Conservation (phyloP, 192 early-diverging fungal species). For the Thoreauomyces humboldtii region DNA sequence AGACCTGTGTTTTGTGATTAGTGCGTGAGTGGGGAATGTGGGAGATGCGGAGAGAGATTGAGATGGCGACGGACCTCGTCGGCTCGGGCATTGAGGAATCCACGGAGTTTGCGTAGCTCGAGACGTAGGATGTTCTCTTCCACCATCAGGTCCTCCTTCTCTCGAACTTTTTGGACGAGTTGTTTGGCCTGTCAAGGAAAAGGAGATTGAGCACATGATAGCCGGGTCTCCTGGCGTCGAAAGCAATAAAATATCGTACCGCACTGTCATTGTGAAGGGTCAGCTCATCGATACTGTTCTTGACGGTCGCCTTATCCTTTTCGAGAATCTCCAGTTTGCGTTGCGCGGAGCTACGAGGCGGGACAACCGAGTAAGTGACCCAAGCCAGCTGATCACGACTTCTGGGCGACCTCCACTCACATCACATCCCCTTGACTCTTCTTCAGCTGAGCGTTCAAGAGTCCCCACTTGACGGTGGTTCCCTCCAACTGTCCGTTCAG, state of each 20-base stretch:
- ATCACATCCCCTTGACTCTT: conserved; percentile 58
- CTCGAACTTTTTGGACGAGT: conserved; percentile 44
- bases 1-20: conserved; percentile 32
- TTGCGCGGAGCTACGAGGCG: conserved; percentile 26
- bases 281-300: conserved; percentile 51
- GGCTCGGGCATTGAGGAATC: conserved; percentile 50
- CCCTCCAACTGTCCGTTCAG: conserved; percentile 46
- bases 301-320: conserved; percentile 44
- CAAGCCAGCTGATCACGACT: background rate
- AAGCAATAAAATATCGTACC: conserved; percentile 18
- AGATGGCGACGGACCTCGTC: conserved; percentile 40
- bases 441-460: conserved; percentile 57
- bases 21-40: background rate
- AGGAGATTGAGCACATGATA: background rate
- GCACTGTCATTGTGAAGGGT: conserved; percentile 61
- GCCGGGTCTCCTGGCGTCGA: background rate
- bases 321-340: conserved; percentile 44
- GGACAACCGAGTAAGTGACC: background rate
- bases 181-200: conserved; percentile 41
- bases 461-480: conserved; percentile 35
- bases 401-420: conserved; percentile 16
- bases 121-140: conserved; percentile 60
- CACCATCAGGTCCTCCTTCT: conserved; percentile 64
- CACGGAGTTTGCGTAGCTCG: conserved; percentile 52
- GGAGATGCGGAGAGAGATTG: background rate